Evolutionary conservation across 208 protist genomes (phyloP).

Genomic region (Acanthamoeba comandoni): DNA sequence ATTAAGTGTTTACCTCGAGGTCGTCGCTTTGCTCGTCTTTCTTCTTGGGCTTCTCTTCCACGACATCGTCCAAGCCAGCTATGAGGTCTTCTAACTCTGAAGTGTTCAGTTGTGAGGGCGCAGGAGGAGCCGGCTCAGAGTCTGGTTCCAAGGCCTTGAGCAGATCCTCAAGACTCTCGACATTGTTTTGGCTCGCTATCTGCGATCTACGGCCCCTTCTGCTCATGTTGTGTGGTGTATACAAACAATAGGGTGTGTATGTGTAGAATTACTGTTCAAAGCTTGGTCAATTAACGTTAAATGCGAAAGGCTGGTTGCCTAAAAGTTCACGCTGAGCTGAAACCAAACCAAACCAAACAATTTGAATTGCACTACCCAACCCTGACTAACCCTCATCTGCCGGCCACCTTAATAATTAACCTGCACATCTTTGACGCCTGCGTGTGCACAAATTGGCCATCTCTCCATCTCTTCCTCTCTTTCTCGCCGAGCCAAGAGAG

Average conservation of each 20-base stretch:
- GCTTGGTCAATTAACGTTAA: too few species aligned
- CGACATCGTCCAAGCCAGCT: constrained; percentile 40
- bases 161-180: constrained; percentile 66
- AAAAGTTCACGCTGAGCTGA: too few species aligned
- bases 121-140: not conserved
- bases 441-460: too few species aligned
- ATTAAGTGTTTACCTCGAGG: not conserved
- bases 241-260: not conserved
- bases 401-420: too few species aligned
- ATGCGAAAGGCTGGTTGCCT: too few species aligned
- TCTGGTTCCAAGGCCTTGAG: constrained; percentile 43
- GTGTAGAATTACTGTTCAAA: not conserved
- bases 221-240: not conserved
- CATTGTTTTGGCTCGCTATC: not conserved
- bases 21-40: constrained; percentile 7
- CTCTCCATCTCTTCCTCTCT: too few species aligned
- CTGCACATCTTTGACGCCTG: too few species aligned
- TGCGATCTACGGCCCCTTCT: not conserved
- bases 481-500: too few species aligned
- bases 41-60: not conserved
- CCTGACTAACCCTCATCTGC: too few species aligned
- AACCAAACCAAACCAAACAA: too few species aligned
- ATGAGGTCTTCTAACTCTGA: constrained; percentile 64
- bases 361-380: too few species aligned
- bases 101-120: not conserved